Base-by-base conservation (phyloP, 257 asterid genomes). In the Cynanchum wilfordii region DNA sequence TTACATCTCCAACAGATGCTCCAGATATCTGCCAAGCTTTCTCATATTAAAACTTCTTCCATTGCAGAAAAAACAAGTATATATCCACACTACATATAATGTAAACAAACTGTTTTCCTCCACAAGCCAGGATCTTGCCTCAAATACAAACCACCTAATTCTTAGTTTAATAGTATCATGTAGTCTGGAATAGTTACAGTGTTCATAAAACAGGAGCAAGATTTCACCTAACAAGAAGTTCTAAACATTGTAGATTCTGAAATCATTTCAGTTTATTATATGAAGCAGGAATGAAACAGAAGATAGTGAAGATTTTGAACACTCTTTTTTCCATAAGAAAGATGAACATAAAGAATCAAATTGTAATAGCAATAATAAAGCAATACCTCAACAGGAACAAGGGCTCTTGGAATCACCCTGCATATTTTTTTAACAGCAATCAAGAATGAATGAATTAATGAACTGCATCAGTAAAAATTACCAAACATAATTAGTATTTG, bases 391-490 rank as follows among this genome's bases (percentile, higher is more conserved):
- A 89, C 73, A 66, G 97, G 98, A 71, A 92, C 93, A 22, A 95
- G 90, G 83, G 99, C 98, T 82, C 81, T 86, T 2, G 99, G 99
- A 67, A 95, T 95, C 72, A 95, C 95, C 84, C 99, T 95, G 99
- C 96, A 89, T 30, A 60, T 60, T 33, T 3, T 33, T 33, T 33
- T 40, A 76, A 80, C 57, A 73, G 71, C 75, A 69, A 74, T 73
- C 66, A 75, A 75, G 70, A 78, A 74, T 44, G 58, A 63, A 24
- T 52, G 16, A 74, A 69, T 33, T 33, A 33, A 33, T 33, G 38
- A 33, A 33, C 44, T 51, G 66, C 25, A 58, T 33, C 47, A 30
- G 25, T 11, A 22, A 69, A 8, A 75, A 59, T 45, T 27, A 40
- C 24, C 10, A 5, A 2, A 24, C 11, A 10, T 24, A 52, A 6